Conservation (phyloP, 1,139 yeast genomes). For the Magnusiomyces tetraspermus region DNA sequence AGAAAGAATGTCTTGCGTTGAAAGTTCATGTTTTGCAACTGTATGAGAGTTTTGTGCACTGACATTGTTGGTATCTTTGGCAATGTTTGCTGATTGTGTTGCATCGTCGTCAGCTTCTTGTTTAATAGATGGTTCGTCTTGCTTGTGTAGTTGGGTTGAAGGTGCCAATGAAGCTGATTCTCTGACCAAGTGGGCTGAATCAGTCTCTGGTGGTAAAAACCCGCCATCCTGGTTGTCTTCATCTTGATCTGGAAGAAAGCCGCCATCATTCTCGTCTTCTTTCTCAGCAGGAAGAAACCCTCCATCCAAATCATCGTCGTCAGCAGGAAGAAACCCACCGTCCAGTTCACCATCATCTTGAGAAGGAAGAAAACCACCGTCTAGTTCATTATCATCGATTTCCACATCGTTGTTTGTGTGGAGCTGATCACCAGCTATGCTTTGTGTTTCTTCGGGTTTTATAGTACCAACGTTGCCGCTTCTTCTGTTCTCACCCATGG, state of each 20-base stretch:
- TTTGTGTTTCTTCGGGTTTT: neutral
- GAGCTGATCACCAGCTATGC: neutral
- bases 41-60: neutral
- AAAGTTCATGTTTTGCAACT: neutral
- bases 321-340: neutral
- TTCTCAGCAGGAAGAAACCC: neutral
- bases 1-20: neutral
- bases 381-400: neutral
- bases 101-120: too few relatives aligned
- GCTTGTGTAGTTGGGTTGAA: neutral
- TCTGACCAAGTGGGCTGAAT: too few relatives aligned
- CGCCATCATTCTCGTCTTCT: constrained; percentile 14
- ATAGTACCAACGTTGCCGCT: neutral
- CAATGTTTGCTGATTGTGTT: neutral
- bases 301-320: neutral
- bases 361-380: neutral
- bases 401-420: neutral
- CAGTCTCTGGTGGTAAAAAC: neutral
- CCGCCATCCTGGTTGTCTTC: neutral
- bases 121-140: too few relatives aligned
- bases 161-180: neutral
- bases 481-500: constrained; percentile 3
- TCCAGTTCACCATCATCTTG: constrained; percentile 1
- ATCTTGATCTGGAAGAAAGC: constrained; percentile 18
- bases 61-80: neutral